Base-by-base conservation (phyloP, 768 basidiomycete genomes). In the Hysterangium stoloniferum region DNA sequence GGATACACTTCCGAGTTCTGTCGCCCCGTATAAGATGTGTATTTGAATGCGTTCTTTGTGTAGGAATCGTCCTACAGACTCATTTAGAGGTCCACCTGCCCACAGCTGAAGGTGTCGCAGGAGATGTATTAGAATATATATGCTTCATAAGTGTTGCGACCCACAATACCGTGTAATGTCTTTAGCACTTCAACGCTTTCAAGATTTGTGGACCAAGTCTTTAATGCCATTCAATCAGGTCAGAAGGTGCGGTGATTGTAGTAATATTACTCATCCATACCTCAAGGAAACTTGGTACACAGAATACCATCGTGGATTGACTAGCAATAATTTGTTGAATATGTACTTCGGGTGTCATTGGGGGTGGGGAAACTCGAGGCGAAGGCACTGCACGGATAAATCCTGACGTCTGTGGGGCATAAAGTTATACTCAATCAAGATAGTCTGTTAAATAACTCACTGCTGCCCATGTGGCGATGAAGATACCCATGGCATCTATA, bases 221-320 rank as follows among this genome's bases (percentile, higher is more conserved):
- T 1, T 0, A 1, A 24, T 17, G 4, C 19, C 9, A 40, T 12
- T 34, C 17, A 34, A 44, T 53, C 19, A 44, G 17, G 24, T 53
- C 27, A 37, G 33, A 25, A 20, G 19, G 4, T 9, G 54, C 6
- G 17, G 25, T 3, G 20, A 27, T 4, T 13, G 8, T 22, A 3
- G 2, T 36, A 5, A 37, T 1, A n/a, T n/a, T n/a, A n/a, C n/a
- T n/a, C n/a, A n/a, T n/a, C n/a, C 41, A 27, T 4, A 52, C 46
- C 36, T 58, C 57, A 17, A 58, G 22, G 37, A 58, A 58, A 6
- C 28, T 58, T 11, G 57, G 57, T 7, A 55, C 43, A 37, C 35
- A 35, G 31, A 58, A 43, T 17, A 48, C n/a, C 15, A 41, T 22
- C n/a, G 27, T 36, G n/a, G 48, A 15, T 13, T 46, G 36, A 5